Base-by-base conservation (phyloP, 148 eudicot genomes). In the Amaranthus hypochondriacus region DNA sequence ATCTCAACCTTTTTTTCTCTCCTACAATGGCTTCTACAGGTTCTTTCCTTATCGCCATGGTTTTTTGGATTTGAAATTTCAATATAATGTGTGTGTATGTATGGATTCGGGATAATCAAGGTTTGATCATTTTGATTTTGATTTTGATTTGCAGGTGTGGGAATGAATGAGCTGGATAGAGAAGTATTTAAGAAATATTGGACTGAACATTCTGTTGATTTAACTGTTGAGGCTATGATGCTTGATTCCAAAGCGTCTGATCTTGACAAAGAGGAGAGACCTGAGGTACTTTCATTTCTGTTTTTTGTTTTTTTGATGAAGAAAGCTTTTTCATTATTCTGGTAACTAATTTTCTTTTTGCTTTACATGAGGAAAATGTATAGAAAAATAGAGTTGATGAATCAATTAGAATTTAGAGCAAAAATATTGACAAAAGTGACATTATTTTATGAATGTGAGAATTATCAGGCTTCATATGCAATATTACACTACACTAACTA, bases 221-320 rank as follows among this genome's bases (percentile, higher is more conserved):
- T 92, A 59, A 90, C 97, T 3, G 82, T 96, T 18, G 99, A 96
- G 81, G 88, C 97, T 6, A 96, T 92, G 97, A 96, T 96, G 99
- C 99, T 96, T 63, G 99, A 96, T 75, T 96, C 99, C 51, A 86
- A 89, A 73, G 99, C 99, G 4, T 79, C 84, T 9, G 99, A 96
- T 84, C 97, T 96, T 54, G 99, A 96, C 84, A 96, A 90, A 80
- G 94, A 90, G 77, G 99, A 96, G 76, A 87, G 97, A 62, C 99
- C 99, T 73, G 99, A 96, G 86, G 99, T 95, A 46, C 12, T 28
- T 39, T 14, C 14, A 9, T 43, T 60, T 5, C 2, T 28, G 6
- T 53, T 44, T 14, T 46, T 15, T 0, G 9, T 8, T 7, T 13
- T 18, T 18, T 55, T 11, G 7, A 43, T 4, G 15, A 9, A 7